phyloP scores from a whole-genome alignment of 306 rosid species.

The Cicer cuneatum region DNA sequence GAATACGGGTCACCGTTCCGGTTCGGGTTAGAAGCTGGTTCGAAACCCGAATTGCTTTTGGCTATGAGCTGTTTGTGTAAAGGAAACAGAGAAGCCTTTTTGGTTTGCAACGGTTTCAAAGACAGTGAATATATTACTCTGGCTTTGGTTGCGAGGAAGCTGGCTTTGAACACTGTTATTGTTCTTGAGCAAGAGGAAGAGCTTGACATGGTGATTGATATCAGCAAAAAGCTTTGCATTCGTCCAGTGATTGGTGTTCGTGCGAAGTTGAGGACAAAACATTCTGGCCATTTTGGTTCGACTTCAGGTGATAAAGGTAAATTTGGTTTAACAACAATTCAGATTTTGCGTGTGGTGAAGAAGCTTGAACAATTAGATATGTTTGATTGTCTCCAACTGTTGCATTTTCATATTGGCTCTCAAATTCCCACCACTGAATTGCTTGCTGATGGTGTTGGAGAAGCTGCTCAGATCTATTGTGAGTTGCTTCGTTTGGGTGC shows the following conservation, averaged over 20 bases:
- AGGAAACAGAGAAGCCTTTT: conserved; percentile 67
- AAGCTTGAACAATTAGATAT: conserved; percentile 67
- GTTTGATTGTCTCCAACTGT: conserved; percentile 83
- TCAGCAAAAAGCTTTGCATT: conserved; percentile 69
- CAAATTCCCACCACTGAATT: conserved; percentile 76
- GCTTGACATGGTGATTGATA: conserved; percentile 67
- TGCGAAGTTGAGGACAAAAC: conserved; percentile 85
- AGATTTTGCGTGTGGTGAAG: conserved; percentile 70
- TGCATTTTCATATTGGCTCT: conserved; percentile 94
- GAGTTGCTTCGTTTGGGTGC: conserved; percentile 90
- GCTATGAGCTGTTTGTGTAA: conserved; percentile 92
- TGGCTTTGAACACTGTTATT: conserved; percentile 73
- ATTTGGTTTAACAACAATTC: conserved; percentile 78
- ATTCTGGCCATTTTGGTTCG: conserved; percentile 83
- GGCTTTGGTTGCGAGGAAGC: conserved; percentile 76
- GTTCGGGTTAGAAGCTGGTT: conserved; percentile 91
- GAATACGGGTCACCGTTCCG: conserved; percentile 69
- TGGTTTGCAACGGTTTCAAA: conserved; percentile 83
- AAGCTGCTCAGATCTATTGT: conserved; percentile 92
- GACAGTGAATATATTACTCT: conserved; percentile 75
- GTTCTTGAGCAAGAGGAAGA: conserved; percentile 92
- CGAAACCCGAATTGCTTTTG: conserved; percentile 86
- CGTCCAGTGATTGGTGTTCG: conserved; percentile 81
- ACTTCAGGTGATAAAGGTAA: conserved; percentile 95
- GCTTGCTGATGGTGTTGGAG: conserved; percentile 74